Evolutionary conservation across 2,329 filamentous ascomycete genomes (phyloP), one percentile per base, ranked within the genome.

Genomic region (Neonectria neomacrospora): DNA sequence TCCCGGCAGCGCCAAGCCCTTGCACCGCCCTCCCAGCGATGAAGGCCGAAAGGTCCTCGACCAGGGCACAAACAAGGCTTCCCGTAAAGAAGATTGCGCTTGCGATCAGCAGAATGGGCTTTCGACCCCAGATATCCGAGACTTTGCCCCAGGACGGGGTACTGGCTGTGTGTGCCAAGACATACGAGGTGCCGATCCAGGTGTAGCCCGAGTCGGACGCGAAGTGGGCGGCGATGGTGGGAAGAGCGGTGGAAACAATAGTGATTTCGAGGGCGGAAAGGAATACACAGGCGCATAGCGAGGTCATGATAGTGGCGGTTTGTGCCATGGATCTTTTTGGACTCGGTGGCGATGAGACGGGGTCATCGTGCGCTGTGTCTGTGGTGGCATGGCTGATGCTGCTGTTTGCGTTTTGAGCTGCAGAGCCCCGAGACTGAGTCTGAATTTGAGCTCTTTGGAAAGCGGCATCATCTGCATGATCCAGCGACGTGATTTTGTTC

Each of bases 151-250:
- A 94, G n/a, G 90, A 85, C 0, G 91, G 90, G 0, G 86, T 87
- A 2, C 83, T 83, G 0, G 90, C 88, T 0, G 90, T 88, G 71
- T 88, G 88, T 16, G 88, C 89, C 11, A 94, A 85, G 3, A 93
- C 81, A 75, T 91, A 94, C 0, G 91, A 87, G 28, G 86, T 88
- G 1, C 91, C 91, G 64, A 95, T 91, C 92, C 91, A 94, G 14
- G 89, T 88, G 77, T 93, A 94, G 7, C 90, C 90, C 1, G 86
- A 81, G 16, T 85, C 86, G 30, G 87, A 90, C 51, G 85, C 73
- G 39, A 93, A 84, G 28, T 90, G 81, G 2, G 76, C 74, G 2
- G 85, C 80, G 52, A 91, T 90, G 9, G 85, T 85, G 0, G 88
- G 88, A 7, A 90, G 81, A 1, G 88, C 86, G 0, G 88, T 88